Conservation (phyloP, 192 early-diverging fungal genomes). For the Coemansia sp. region DNA sequence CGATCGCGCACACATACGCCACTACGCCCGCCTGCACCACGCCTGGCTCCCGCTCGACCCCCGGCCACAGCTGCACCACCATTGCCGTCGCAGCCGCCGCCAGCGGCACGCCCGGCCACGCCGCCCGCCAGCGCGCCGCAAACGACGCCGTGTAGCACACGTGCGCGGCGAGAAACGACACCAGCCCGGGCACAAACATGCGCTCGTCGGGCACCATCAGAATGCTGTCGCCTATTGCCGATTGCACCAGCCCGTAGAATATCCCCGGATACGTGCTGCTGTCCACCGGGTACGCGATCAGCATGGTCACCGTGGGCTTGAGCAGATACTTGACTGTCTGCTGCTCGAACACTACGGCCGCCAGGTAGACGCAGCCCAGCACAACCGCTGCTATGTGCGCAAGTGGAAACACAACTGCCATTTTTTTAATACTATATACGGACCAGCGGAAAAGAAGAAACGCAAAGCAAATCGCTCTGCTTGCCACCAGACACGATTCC, state of each 20-base stretch:
- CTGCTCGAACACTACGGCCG: conserved; percentile 13
- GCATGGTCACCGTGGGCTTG: conserved; percentile 40
- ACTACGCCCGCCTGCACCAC: conserved; percentile 36
- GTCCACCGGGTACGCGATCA: conserved; percentile 22
- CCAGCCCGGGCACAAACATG: conserved; percentile 36
- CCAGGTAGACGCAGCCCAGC: conserved; percentile 19
- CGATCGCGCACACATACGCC: conserved; percentile 26
- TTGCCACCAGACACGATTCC: too few species aligned
- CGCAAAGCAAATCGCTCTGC: too few species aligned
- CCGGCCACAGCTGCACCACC: conserved; percentile 13
- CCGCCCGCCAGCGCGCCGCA: conserved; percentile 1
- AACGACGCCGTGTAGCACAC: conserved; percentile 26
- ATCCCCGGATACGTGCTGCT: not conserved
- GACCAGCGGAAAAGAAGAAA: not conserved
- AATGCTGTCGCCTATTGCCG: conserved; percentile 27
- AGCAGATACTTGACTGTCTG: conserved; percentile 20
- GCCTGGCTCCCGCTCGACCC: conserved; percentile 15
- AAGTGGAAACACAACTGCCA: not conserved
- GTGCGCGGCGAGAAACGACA: conserved; percentile 41
- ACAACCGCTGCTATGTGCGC: conserved; percentile 10
- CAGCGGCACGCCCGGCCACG: conserved; percentile 23
- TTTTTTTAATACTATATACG: not conserved
- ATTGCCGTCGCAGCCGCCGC: conserved; percentile 21
- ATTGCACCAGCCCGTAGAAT: conserved; percentile 29
- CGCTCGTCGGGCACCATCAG: conserved; percentile 32